Percentiles rank a stretch among this genome's conserved stretches.
Conservation (phyloP, 75 land plant species). For the Cunninghamia lanceolata region DNA sequence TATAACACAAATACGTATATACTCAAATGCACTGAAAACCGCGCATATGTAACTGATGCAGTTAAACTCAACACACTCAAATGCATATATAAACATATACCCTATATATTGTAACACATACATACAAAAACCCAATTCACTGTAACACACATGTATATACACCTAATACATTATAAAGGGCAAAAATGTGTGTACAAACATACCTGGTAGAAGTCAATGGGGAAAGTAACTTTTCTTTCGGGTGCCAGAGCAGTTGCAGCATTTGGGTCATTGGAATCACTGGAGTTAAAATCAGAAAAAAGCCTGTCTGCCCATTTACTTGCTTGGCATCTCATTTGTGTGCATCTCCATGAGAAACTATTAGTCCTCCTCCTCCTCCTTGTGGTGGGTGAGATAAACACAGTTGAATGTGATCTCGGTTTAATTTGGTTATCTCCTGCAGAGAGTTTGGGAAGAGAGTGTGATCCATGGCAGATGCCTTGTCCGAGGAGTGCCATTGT, state of each 20-base stretch:
- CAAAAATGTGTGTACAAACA: background rate
- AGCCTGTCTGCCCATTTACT: conserved; percentile 51
- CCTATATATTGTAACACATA: background rate
- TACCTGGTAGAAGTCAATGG: conserved; percentile 81
- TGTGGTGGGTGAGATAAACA: background rate
- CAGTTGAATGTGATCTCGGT: background rate
- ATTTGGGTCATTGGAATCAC: background rate
- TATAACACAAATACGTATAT: no score
- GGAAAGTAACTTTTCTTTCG: conserved; percentile 56
- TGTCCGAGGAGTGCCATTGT: background rate
- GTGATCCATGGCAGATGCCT: background rate
- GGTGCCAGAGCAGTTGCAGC: conserved; percentile 9
- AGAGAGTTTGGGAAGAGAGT: background rate
- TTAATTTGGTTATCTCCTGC: background rate
- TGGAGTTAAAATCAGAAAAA: conserved; percentile 30
- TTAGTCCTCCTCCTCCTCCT: background rate
- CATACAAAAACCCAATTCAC: background rate
- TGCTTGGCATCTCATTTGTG: conserved; percentile 27
- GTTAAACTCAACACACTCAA: no score
- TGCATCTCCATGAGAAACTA: background rate
- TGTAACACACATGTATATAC: background rate
- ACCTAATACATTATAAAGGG: background rate
- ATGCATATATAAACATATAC: background rate
- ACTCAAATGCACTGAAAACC: no score
- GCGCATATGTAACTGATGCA: no score